Conservation (phyloP, 495 filamentous ascomycete genomes). For the Aspergillus cristatus region DNA sequence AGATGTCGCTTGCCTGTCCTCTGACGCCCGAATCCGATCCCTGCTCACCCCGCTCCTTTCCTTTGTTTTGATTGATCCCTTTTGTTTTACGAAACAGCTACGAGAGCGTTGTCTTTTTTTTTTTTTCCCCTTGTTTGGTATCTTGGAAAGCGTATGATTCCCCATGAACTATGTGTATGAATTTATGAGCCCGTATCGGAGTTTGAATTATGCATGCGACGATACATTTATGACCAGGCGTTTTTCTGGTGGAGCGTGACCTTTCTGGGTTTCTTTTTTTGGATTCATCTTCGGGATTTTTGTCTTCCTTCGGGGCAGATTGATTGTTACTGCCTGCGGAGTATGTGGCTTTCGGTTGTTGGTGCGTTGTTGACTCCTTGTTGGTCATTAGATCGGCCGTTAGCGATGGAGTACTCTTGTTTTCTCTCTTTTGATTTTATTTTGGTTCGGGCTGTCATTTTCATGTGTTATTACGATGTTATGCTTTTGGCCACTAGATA, state of each 20-base stretch:
- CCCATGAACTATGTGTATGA: slow-evolving; percentile 5
- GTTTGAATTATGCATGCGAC: not conserved
- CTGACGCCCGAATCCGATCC: slow-evolving; percentile 29
- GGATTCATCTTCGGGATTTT: not conserved
- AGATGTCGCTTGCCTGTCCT: slow-evolving; percentile 28
- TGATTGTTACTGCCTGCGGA: too few species aligned
- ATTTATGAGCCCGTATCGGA: not conserved
- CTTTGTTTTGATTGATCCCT: slow-evolving; percentile 6
- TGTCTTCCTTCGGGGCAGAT: not conserved
- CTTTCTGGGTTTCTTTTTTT: too few species aligned
- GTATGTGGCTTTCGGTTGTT: too few species aligned
- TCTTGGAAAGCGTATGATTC: slow-evolving; percentile 1
- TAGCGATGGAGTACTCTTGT: too few species aligned
- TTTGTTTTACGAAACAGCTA: not conserved
- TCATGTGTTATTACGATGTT: too few species aligned
- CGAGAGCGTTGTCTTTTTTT: slow-evolving; percentile 3
- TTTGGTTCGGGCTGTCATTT: too few species aligned
- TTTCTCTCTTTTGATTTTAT: too few species aligned
- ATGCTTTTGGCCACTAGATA: too few species aligned
- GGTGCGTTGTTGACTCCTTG: too few species aligned
- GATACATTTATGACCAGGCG: slow-evolving; percentile 1
- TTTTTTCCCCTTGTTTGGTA: slow-evolving; percentile 6
- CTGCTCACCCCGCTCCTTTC: slow-evolving; percentile 23
- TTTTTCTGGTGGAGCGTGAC: slow-evolving; percentile 3
- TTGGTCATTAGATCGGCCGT: too few species aligned